Evolutionary conservation across 2,329 filamentous ascomycete genomes (phyloP).

Genomic region (Lachnellula subtilissima): DNA sequence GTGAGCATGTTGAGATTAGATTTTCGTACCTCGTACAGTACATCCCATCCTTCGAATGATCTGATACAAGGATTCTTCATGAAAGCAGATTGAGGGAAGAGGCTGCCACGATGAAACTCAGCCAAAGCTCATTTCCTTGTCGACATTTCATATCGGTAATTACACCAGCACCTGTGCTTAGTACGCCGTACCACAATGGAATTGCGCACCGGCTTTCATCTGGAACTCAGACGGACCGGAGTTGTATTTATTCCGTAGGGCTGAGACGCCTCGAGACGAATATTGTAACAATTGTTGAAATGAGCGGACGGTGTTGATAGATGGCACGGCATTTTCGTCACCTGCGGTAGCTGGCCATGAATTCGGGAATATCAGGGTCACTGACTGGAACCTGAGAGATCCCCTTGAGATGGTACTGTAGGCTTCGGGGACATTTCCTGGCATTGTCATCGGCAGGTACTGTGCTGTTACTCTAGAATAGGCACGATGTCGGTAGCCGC

Average conservation of each 20-base stretch:
- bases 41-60: constrained; percentile 8
- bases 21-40: not conserved
- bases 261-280: constrained; percentile 5
- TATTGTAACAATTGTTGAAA: not conserved
- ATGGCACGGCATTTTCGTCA: not conserved
- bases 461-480: not conserved
- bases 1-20: not conserved
- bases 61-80: constrained; percentile 16
- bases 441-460: not conserved
- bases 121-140: not conserved
- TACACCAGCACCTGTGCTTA: not conserved
- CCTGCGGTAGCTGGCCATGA: too few relatives aligned
- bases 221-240: not conserved
- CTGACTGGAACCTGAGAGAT: too few relatives aligned
- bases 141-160: not conserved
- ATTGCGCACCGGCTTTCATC: not conserved
- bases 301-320: not conserved
- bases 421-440: not conserved
- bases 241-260: constrained; percentile 4
- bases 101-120: not conserved
- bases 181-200: not conserved
- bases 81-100: not conserved
- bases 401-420: not conserved
- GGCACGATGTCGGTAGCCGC: not conserved
- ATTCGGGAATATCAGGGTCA: too few relatives aligned